phyloP scores from a whole-genome alignment of 345 rosid genomes.

The Hirschfeldia incana region DNA sequence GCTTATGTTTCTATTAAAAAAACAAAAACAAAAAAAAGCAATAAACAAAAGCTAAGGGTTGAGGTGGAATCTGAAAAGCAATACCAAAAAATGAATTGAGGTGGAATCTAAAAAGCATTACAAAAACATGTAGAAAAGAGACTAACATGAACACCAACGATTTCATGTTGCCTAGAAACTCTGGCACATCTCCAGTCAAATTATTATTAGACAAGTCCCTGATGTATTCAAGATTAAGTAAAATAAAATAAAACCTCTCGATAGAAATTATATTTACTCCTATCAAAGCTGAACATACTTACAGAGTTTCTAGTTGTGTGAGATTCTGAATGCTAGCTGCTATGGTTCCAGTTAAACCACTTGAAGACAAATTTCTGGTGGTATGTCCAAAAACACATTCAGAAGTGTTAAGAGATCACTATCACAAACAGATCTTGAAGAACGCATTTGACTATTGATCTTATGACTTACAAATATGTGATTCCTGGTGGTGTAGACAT shows the following conservation, averaged over 20 bases:
- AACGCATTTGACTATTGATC: not conserved
- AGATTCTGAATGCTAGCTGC: not conserved
- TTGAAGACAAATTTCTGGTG: not conserved
- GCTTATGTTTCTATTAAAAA: conserved; percentile 46
- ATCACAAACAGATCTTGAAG: not conserved
- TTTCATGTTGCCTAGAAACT: conserved; percentile 43
- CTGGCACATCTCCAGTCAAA: conserved; percentile 50
- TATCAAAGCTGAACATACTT: not conserved
- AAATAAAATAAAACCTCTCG: too few species aligned
- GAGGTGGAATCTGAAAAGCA: not conserved
- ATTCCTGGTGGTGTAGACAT: conserved; percentile 17
- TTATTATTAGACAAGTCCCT: conserved; percentile 66
- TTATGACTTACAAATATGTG: conserved; percentile 10
- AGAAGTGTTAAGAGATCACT: not conserved
- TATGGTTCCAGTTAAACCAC: not conserved
- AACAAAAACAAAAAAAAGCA: not conserved
- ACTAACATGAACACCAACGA: conserved; percentile 49
- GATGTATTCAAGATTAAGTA: not conserved
- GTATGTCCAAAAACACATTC: not conserved
- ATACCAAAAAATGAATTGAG: not conserved
- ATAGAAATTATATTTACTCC: too few species aligned
- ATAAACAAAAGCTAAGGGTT: too few species aligned
- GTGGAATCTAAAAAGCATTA: not conserved
- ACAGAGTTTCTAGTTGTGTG: not conserved
- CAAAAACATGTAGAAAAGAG: not conserved